Base-by-base conservation (phyloP, 352 stramenopile species). In the Phytophthora pseudosyringae region DNA sequence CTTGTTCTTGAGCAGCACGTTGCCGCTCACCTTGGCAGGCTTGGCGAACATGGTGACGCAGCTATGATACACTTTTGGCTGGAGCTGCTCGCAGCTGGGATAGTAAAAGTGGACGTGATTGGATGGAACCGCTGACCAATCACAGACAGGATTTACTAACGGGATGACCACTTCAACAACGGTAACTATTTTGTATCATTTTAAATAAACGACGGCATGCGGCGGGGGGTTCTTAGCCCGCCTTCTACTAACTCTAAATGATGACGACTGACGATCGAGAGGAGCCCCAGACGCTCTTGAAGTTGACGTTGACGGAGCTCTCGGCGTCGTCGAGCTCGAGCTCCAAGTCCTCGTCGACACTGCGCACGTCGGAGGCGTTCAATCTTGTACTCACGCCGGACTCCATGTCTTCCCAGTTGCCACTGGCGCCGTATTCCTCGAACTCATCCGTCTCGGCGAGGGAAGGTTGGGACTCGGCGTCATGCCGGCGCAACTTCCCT, bases 1-100 rank as follows among this genome's bases (percentile, higher is more conserved):
- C 67, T 95, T 95, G 61, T 82, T 83, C 75, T 91, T 92, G 39
- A 95, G 78, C 72, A 93, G 71, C 53, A 77, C 85, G 59, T 83
- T 95, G 60, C 85, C 84, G 56, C 82, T 93, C 53, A 78, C 70
- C 76, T 93, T 93, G 35, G 77, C 70, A 50, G 83, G 56, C 71
- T 95, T 95, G 51, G 76, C 76, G 61, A 95, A 95, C 87, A 95
- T 95, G 32, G 13, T 69, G 13, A 31, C 9, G 11, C 15, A 35
- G 29, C 16, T 45, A 21, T 21, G n/a, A 46, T 29, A 46, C 29
- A 45, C 7, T 44, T 9, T 29, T 21, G 33, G 48, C 16, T 41
- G 31, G n/a, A n/a, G n/a, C n/a, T n/a, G n/a, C n/a, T n/a, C n/a
- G n/a, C n/a, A 10, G 7, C 5, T 18, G 32, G 11, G 21, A 12